A percentile compares a stretch with the other conserved stretches of the same genome.
Evolutionary conservation across 257 asterid genomes (phyloP).

Genomic region (Primulina huaijiensis): DNA sequence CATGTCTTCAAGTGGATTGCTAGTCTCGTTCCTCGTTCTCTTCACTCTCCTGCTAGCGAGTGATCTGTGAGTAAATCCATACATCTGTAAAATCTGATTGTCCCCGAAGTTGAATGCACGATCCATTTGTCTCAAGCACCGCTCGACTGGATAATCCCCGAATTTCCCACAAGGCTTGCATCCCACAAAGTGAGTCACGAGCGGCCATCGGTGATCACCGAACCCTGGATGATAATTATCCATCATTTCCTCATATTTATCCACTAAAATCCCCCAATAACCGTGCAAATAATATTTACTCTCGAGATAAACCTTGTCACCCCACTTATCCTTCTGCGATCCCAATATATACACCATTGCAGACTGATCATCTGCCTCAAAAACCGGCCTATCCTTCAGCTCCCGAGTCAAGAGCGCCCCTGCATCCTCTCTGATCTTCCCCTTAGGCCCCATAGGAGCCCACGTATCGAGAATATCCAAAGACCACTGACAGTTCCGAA

Average conservation of each 20-base stretch:
- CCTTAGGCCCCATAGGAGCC: slow-evolving; percentile 72
- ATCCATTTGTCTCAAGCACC: slow-evolving; percentile 61
- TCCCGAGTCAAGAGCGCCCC: slow-evolving; percentile 47
- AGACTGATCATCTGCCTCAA: slow-evolving; percentile 67
- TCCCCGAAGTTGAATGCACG: slow-evolving; percentile 55
- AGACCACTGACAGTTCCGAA: slow-evolving; percentile 60
- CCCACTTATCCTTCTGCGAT: slow-evolving; percentile 57
- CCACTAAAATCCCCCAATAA: slow-evolving; percentile 62
- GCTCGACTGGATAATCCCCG: slow-evolving; percentile 55
- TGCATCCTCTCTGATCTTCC: slow-evolving; percentile 53
- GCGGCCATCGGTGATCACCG: slow-evolving; percentile 60
- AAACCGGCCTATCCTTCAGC: slow-evolving; percentile 49
- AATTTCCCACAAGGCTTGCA: slow-evolving; percentile 64
- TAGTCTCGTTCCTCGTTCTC: slow-evolving; percentile 46
- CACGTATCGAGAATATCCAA: slow-evolving; percentile 52
- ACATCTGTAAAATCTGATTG: slow-evolving; percentile 55
- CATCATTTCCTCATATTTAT: slow-evolving; percentile 53
- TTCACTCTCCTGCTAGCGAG: slow-evolving; percentile 47
- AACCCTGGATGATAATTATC: slow-evolving; percentile 53
- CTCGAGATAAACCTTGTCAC: slow-evolving; percentile 48
- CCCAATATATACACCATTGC: slow-evolving; percentile 55
- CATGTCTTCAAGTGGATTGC: slow-evolving; percentile 37
- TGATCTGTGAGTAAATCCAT: slow-evolving; percentile 46
- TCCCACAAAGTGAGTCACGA: slow-evolving; percentile 61
- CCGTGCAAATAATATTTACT: slow-evolving; percentile 45